Percentiles rank a stretch among this genome's conserved stretches.
Evolutionary conservation across 78 protist genomes (phyloP).

Genomic region (Dictyostelium intermedium): DNA sequence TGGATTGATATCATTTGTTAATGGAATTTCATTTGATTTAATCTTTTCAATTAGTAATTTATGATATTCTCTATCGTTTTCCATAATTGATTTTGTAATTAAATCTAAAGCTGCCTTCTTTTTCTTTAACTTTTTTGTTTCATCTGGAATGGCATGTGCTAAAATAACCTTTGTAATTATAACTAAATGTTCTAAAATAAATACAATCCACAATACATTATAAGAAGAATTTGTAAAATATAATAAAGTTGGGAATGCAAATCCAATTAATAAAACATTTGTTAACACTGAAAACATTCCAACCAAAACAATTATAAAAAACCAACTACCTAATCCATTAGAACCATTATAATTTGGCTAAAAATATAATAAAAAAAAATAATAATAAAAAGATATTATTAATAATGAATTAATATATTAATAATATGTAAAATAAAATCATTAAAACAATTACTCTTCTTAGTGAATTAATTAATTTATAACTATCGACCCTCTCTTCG

Average conservation of each 20-base stretch:
- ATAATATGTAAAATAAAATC: no score
- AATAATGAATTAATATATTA: background rate
- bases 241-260: conserved; percentile 41
- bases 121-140: conserved; percentile 8
- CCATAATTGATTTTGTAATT: background rate
- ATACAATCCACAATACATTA: conserved; percentile 24
- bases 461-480: conserved; percentile 47
- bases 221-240: background rate
- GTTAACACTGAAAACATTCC: conserved; percentile 35
- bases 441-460: conserved; percentile 26
- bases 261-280: conserved; percentile 32
- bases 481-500: conserved; percentile 80
- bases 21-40: background rate
- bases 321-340: conserved; percentile 59
- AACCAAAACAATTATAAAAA: background rate
- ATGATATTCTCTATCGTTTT: background rate
- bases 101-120: conserved; percentile 12
- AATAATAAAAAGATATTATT: background rate
- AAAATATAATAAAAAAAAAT: background rate
- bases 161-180: background rate
- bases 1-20: background rate
- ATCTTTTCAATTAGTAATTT: background rate
- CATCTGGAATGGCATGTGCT: conserved; percentile 20
- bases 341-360: conserved; percentile 23
- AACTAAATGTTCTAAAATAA: conserved; percentile 31